Conservation (phyloP, 1,284 basidiomycete genomes). For the Ustilago shanxiensis region DNA sequence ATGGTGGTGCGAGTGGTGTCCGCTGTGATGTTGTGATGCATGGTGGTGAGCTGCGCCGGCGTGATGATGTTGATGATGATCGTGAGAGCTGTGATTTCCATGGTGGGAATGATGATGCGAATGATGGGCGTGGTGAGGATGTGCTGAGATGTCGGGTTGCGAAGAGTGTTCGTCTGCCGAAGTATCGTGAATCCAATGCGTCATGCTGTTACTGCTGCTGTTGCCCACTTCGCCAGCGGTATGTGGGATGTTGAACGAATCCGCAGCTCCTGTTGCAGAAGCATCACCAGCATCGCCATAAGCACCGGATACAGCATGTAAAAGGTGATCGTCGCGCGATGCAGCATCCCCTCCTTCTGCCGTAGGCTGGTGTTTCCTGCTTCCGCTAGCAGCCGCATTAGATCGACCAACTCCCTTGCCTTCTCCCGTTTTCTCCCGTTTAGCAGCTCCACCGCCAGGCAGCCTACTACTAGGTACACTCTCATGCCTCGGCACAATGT, state of each 20-base stretch:
- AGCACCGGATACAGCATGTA: constrained; percentile 14
- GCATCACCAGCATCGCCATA: constrained; percentile 25
- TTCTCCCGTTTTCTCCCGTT: constrained; percentile 51
- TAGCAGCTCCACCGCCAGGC: constrained; percentile 48
- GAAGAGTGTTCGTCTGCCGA: constrained; percentile 40
- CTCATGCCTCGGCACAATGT: constrained; percentile 66
- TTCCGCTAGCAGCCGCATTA: constrained; percentile 17
- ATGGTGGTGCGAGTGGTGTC: constrained; percentile 44
- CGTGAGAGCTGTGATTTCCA: constrained; percentile 18
- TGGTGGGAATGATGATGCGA: constrained; percentile 31
- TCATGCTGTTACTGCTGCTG: constrained; percentile 30
- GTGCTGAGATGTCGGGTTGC: constrained; percentile 31
- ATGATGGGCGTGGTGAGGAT: constrained; percentile 21
- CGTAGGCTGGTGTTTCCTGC: constrained; percentile 16
- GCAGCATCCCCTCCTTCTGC: background rate
- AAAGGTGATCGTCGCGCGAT: constrained; percentile 14
- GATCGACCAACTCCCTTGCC: constrained; percentile 35
- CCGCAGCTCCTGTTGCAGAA: constrained; percentile 8
- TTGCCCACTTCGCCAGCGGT: constrained; percentile 12
- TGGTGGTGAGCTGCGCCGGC: constrained; percentile 15
- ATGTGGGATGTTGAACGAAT: constrained; percentile 40
- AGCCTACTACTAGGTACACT: constrained; percentile 52
- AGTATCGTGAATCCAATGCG: constrained; percentile 43
- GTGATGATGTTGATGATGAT: constrained; percentile 26
- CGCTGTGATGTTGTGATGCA: constrained; percentile 4